Conservation (phyloP, 2,329 filamentous ascomycete species). For the Hymenoscyphus occultus region DNA sequence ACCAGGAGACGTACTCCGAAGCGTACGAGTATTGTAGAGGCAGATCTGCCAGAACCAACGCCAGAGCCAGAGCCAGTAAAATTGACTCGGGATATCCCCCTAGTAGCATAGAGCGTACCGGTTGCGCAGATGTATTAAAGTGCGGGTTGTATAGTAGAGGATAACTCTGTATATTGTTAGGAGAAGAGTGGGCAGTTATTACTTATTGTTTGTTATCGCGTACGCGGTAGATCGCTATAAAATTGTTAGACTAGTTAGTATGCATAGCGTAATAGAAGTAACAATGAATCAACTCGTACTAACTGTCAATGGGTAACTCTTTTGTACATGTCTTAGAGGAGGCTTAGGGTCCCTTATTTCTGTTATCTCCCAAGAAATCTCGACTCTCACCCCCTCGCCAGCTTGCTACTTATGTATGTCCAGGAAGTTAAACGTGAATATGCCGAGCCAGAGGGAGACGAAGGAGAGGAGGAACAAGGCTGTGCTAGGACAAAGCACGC, state of each 20-base stretch:
- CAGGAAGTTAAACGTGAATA: conserved; percentile 2
- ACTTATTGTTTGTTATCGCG: conserved; percentile 3
- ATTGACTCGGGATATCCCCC: conserved; percentile 1
- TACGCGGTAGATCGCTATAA: conserved; percentile 6
- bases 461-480: too few relatives aligned
- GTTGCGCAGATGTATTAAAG: conserved; percentile 11
- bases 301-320: conserved; percentile 6
- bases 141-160: conserved; percentile 6
- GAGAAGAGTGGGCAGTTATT: not conserved
- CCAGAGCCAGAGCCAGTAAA: conserved; percentile 10
- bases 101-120: conserved; percentile 8
- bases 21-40: conserved; percentile 20
- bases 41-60: conserved; percentile 17
- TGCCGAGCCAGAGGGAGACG: not conserved
- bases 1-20: not conserved
- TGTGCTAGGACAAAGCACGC: too few relatives aligned
- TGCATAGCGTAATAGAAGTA: conserved; percentile 10
- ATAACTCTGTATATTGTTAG: not conserved
- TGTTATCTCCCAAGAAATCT: conserved; percentile 2
- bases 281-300: conserved; percentile 8
- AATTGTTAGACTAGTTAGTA: conserved; percentile 5
- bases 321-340: conserved; percentile 8
- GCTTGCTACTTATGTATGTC: conserved; percentile 5
- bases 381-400: conserved; percentile 2
- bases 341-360: conserved; percentile 3